Evolutionary conservation across 495 filamentous ascomycete species (phyloP), one percentile per base, ranked within the genome.

Genomic region (Xylaria flabelliformis): DNA sequence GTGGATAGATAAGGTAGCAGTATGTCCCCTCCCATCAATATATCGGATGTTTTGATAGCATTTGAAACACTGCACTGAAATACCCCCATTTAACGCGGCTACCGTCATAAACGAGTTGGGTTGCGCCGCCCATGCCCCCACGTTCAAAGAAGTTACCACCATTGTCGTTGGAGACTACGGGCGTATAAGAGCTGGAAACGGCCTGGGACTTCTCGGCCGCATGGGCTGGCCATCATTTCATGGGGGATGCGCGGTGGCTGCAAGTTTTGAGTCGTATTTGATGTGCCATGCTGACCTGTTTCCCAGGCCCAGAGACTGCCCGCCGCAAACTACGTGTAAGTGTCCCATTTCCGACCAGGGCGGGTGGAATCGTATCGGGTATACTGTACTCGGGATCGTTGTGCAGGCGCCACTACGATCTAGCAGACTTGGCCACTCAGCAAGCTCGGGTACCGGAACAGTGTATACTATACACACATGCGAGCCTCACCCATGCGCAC

Each of bases 321-420:
- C 74, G 73, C 74, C 72, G 76, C 72, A 39, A 76, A 74, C 71
- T 75, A 76, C 77, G 70, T 75, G 69, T 76, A 74, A 74, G 76
- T 72, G 73, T 63, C 77, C 74, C 76, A 64, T 77, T 76, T 79
- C 77, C 77, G 77, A 79, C 73, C 75, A 64, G 70, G 63, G 70
- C 62, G 70, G 70, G 62, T 66, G 70, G 70, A 53, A 64, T 71
- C 63, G 32, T 56, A 75, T 75, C 77, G 74, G 71, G 71, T 53
- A 72, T 76, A 42, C 75, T 73, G 56, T 78, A 66, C 29, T 78
- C 76, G 76, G 77, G 74, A 74, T 71, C 62, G 72, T 73, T 74
- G 76, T 79, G 77, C 77, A 79, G 76, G 62, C 77, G 77, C 77
- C 77, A 79, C 77, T 56, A 46, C 64, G 64, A 69, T 69, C 71